Evolutionary conservation across 2,329 filamentous ascomycete genomes (phyloP).

Genomic region (Sporothrix mexicana): DNA sequence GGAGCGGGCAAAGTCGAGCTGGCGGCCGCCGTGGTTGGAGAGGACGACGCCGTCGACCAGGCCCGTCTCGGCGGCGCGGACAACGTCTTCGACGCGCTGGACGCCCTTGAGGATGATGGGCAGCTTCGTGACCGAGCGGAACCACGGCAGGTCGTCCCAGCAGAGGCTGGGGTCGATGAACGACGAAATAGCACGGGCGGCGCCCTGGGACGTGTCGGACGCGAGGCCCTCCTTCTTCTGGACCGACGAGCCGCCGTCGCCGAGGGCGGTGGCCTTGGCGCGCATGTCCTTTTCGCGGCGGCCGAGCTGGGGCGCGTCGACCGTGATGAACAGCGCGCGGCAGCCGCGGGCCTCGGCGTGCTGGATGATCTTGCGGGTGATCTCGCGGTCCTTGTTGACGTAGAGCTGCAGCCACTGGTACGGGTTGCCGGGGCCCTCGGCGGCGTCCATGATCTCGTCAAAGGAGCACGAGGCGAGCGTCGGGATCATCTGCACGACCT

Average conservation of each 20-base stretch:
- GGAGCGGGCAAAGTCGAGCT: constrained; percentile 89
- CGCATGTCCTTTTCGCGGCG: constrained; percentile 98
- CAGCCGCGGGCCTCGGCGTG: constrained; percentile 92
- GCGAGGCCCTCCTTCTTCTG: constrained; percentile 76
- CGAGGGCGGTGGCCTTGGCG: constrained; percentile 70
- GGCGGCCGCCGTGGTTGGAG: constrained; percentile 93
- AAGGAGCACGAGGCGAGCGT: constrained; percentile 96
- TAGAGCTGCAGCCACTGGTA: constrained; percentile 97
- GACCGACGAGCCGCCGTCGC: constrained; percentile 79
- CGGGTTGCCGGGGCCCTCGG: constrained; percentile 67
- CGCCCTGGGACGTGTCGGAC: constrained; percentile 88
- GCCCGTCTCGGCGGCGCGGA: constrained; percentile 80
- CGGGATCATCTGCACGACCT: constrained; percentile 97
- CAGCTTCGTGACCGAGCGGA: constrained; percentile 86
- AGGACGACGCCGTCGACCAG: constrained; percentile 84
- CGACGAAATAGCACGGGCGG: constrained; percentile 89
- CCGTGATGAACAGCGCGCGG: constrained; percentile 96
- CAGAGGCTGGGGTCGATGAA: constrained; percentile 95
- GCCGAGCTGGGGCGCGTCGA: constrained; percentile 94
- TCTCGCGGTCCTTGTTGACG: constrained; percentile 92
- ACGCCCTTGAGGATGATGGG: constrained; percentile 97
- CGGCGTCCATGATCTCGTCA: constrained; percentile 93
- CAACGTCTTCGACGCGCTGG: constrained; percentile 92
- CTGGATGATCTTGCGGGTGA: constrained; percentile 87
- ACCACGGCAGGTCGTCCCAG: constrained; percentile 96